Percentiles rank a stretch among this genome's conserved stretches.
phyloP scores from a whole-genome alignment of 345 rosid genomes.

The Nephelium lappaceum region DNA sequence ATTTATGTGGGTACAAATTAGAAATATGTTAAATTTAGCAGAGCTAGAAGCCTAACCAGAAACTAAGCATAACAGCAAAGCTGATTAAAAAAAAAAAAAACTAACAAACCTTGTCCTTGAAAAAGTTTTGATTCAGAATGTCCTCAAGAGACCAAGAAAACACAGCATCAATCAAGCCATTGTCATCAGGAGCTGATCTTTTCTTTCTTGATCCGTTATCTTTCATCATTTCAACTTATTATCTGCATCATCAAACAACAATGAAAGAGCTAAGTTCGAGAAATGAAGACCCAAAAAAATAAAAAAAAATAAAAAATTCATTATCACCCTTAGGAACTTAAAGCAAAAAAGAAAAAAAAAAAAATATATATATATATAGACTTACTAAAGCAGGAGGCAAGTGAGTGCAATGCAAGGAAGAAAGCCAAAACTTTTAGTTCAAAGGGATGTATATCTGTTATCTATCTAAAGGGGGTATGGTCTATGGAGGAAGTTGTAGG shows the following conservation, averaged over 20 bases:
- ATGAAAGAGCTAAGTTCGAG: not conserved
- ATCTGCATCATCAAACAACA: not conserved
- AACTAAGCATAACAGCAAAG: not conserved
- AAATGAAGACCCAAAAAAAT: not conserved
- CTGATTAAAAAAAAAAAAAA: not conserved
- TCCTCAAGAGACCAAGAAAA: slow-evolving; percentile 42
- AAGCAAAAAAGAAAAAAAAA: too few relatives aligned
- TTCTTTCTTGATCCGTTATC: not conserved
- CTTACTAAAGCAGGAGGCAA: not conserved
- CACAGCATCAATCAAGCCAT: slow-evolving; percentile 14
- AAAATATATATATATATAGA: too few relatives aligned
- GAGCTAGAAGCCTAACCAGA: not conserved
- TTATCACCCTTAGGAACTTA: not conserved
- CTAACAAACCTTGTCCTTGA: slow-evolving; percentile 26
- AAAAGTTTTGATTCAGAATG: slow-evolving; percentile 34
- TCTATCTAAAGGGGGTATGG: too few relatives aligned
- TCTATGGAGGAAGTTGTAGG: too few relatives aligned
- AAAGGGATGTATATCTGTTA: too few relatives aligned
- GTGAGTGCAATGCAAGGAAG: not conserved
- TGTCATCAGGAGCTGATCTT: not conserved
- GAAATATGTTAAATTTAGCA: not conserved
- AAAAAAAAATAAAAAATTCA: not conserved
- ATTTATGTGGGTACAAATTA: too few relatives aligned
- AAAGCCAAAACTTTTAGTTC: too few relatives aligned
- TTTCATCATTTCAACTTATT: not conserved